A percentile compares a stretch with the other conserved stretches of the same genome.
Evolutionary conservation across 768 basidiomycete genomes (phyloP).

Genomic region (Porpolomopsis calyptriformis): DNA sequence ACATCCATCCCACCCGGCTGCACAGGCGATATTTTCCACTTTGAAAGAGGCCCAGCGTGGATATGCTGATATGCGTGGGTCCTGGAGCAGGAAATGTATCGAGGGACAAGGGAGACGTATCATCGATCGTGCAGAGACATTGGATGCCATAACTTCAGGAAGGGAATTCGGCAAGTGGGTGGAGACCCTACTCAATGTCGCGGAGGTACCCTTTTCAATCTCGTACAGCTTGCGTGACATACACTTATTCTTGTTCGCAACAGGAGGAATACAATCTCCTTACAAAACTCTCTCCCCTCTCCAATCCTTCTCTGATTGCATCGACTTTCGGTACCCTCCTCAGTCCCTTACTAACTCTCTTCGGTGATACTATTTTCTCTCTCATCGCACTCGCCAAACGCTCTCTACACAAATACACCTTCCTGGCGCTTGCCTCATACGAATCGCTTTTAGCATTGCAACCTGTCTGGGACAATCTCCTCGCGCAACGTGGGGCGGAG

Average conservation of each 20-base stretch:
- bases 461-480: constrained; percentile 55
- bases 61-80: constrained; percentile 79
- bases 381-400: constrained; percentile 61
- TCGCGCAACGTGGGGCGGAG: constrained; percentile 36
- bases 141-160: constrained; percentile 55
- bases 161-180: constrained; percentile 68
- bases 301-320: constrained; percentile 37
- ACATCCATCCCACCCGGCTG: constrained; percentile 75
- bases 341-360: constrained; percentile 52
- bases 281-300: constrained; percentile 51
- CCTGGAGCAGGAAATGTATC: constrained; percentile 65
- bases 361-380: constrained; percentile 53
- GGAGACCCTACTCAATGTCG: constrained; percentile 49
- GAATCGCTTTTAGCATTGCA: constrained; percentile 47
- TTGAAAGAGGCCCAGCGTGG: constrained; percentile 71
- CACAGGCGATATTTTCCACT: constrained; percentile 49
- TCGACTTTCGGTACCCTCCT: constrained; percentile 55
- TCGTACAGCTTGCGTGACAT: constrained; percentile 1
- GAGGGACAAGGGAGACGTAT: constrained; percentile 62
- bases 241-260: background rate
- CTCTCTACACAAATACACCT: constrained; percentile 66
- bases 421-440: constrained; percentile 68
- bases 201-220: constrained; percentile 40
- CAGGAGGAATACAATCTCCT: constrained; percentile 65
- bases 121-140: constrained; percentile 58